A percentile compares a stretch with the other conserved stretches of the same genome.
Evolutionary conservation across 176 grass and related monocot genomes (phyloP).

Genomic region (Urochloa ruziziensis): DNA sequence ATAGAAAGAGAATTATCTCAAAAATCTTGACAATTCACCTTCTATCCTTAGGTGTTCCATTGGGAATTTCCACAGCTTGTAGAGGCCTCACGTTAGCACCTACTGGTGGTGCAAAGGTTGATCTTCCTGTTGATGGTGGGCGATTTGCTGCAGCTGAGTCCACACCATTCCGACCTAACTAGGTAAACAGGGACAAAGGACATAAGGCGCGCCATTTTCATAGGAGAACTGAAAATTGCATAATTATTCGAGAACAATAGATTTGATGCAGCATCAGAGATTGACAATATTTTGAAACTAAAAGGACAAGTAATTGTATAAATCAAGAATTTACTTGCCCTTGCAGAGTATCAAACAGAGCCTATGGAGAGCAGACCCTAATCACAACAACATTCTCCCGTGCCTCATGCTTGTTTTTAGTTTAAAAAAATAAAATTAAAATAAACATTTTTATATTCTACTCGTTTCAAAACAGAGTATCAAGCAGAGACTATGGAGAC

Average conservation of each 20-base stretch:
- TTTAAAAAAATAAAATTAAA: too few relatives aligned
- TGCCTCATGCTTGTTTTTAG: too few relatives aligned
- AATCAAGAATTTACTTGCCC: background rate
- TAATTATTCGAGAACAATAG: background rate
- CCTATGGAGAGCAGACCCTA: too few relatives aligned
- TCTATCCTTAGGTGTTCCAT: conserved; percentile 44
- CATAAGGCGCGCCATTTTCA: conserved; percentile 23
- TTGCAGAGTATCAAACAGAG: too few relatives aligned
- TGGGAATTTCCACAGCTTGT: conserved; percentile 55
- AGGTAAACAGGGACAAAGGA: conserved; percentile 50
- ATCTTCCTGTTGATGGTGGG: conserved; percentile 54
- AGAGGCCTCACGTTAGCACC: conserved; percentile 50
- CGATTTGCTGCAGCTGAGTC: conserved; percentile 54
- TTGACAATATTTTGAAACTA: background rate
- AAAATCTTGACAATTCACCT: conserved; percentile 33
- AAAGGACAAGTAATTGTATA: background rate
- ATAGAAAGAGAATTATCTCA: conserved; percentile 17
- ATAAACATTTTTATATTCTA: too few relatives aligned
- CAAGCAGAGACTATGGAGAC: too few relatives aligned
- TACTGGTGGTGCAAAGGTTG: conserved; percentile 57
- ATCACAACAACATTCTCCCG: too few relatives aligned
- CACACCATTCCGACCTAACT: conserved; percentile 69
- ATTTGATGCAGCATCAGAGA: background rate
- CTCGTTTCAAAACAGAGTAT: too few relatives aligned
- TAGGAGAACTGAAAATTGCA: conserved; percentile 12